Percentiles rank a stretch among this genome's conserved stretches.
Conservation (phyloP, 495 filamentous ascomycete genomes). For the Trichoderma reesei region DNA sequence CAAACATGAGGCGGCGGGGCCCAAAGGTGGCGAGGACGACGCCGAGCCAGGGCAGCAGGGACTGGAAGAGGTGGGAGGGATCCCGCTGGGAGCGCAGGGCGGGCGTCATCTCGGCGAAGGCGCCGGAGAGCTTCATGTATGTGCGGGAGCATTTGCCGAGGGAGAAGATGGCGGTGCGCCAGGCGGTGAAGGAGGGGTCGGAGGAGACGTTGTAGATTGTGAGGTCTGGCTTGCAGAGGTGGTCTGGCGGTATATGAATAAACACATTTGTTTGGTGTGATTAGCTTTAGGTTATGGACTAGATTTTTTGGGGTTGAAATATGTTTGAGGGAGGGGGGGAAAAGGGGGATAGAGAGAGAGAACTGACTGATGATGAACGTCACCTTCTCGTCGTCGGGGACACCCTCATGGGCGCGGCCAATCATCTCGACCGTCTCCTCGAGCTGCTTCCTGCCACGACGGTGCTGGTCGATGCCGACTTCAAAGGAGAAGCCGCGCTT, state of each 20-base stretch:
- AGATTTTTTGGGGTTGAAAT: not conserved
- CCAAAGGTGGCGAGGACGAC: constrained; percentile 60
- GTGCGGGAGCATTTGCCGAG: constrained; percentile 49
- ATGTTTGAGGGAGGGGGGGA: not conserved
- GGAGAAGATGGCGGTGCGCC: constrained; percentile 45
- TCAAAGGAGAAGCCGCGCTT: constrained; percentile 60
- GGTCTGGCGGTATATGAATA: no score
- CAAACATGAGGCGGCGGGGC: constrained; percentile 69
- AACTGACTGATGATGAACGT: constrained; percentile 61
- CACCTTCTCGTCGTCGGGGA: constrained; percentile 46
- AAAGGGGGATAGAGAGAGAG: constrained; percentile 11
- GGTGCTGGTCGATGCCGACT: constrained; percentile 65
- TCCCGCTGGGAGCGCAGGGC: constrained; percentile 26
- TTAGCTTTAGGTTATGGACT: not conserved
- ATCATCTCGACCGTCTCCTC: constrained; percentile 67
- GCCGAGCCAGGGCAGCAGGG: constrained; percentile 52
- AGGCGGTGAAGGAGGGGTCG: constrained; percentile 49
- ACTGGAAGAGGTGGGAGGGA: constrained; percentile 38
- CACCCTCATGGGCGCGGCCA: constrained; percentile 47
- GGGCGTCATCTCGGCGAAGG: constrained; percentile 61
- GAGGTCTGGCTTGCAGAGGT: constrained; percentile 81
- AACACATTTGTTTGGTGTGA: not conserved
- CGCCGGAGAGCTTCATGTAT: constrained; percentile 85
- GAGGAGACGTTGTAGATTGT: constrained; percentile 35
- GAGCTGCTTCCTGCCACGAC: constrained; percentile 59